phyloP scores from a whole-genome alignment of 208 protist genomes.

The Endotrypanum monterogeii region DNA sequence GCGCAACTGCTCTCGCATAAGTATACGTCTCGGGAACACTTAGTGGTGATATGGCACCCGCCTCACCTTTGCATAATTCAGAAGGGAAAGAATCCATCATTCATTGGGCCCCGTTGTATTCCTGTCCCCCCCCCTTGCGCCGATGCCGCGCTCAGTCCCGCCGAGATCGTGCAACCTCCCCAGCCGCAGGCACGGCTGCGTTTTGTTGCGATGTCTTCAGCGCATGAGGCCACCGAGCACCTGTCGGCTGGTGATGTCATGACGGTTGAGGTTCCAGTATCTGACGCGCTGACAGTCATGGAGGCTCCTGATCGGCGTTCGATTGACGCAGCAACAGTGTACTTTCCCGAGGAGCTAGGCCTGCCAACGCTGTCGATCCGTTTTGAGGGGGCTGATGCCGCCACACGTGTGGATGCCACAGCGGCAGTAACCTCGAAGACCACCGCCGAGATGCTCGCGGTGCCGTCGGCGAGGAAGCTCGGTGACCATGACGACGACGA shows the following conservation, averaged over 20 bases:
- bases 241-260: background rate
- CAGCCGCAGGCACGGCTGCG: slow-evolving; percentile 5
- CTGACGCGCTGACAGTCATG: slow-evolving; percentile 25
- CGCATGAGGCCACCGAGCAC: slow-evolving; percentile 10
- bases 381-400: slow-evolving; percentile 29
- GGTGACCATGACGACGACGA: slow-evolving; percentile 22
- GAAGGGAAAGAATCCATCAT: slow-evolving; percentile 71
- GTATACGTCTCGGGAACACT: slow-evolving; percentile 73
- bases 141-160: background rate
- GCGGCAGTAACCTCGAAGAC: slow-evolving; percentile 37
- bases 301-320: slow-evolving; percentile 21
- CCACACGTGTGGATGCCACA: slow-evolving; percentile 7
- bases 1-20: slow-evolving; percentile 50
- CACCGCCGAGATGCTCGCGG: slow-evolving; percentile 51
- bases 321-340: slow-evolving; percentile 35
- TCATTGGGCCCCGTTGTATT: slow-evolving; percentile 37
- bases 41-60: slow-evolving; percentile 45
- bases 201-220: slow-evolving; percentile 3
- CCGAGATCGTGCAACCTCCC: background rate
- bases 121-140: slow-evolving; percentile 14
- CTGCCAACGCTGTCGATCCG: slow-evolving; percentile 57
- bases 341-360: slow-evolving; percentile 67
- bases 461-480: slow-evolving; percentile 19
- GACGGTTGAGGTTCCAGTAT: slow-evolving; percentile 25
- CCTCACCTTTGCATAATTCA: slow-evolving; percentile 43